These are phyloP conservation scores for Antitrichia curtipendula DNA, from an alignment of 225 moss, liverwort and hornwort genomes.

Conservation along the genomic window DNA sequence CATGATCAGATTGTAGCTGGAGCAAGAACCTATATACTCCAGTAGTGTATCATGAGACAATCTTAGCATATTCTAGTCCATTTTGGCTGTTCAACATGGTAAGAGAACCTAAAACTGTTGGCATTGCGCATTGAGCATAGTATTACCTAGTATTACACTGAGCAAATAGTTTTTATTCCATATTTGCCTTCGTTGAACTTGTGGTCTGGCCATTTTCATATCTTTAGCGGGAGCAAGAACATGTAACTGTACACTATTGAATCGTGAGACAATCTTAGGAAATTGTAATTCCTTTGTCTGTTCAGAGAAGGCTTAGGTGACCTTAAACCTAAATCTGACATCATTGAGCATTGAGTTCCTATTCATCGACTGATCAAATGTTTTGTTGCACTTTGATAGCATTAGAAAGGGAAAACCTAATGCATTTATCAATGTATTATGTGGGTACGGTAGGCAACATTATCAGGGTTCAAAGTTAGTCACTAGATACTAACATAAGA, in stretches of 20 bases:
- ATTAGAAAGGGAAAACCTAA: background rate
- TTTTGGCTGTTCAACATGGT: background rate
- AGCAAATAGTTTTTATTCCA: background rate
- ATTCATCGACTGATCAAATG: background rate
- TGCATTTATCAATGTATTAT: background rate
- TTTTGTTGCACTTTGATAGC: background rate
- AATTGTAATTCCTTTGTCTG: no score
- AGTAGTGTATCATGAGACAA: background rate
- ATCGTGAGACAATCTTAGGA: background rate
- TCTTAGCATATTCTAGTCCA: background rate
- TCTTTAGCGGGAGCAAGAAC: background rate
- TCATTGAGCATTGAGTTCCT: background rate
- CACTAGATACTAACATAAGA: background rate
- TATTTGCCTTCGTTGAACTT: background rate
- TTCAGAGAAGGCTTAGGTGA: background rate
- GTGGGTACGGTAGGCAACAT: background rate
- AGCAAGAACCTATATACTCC: background rate
- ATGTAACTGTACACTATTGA: background rate
- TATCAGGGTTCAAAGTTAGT: background rate
- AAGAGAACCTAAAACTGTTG: background rate
- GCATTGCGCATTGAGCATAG: background rate
- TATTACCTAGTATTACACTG: background rate
- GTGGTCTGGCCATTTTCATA: background rate
- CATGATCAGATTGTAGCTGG: background rate
- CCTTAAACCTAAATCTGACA: background rate